Conservation (phyloP, 257 asterid genomes). For the Nicotiana tomentosiformis region DNA sequence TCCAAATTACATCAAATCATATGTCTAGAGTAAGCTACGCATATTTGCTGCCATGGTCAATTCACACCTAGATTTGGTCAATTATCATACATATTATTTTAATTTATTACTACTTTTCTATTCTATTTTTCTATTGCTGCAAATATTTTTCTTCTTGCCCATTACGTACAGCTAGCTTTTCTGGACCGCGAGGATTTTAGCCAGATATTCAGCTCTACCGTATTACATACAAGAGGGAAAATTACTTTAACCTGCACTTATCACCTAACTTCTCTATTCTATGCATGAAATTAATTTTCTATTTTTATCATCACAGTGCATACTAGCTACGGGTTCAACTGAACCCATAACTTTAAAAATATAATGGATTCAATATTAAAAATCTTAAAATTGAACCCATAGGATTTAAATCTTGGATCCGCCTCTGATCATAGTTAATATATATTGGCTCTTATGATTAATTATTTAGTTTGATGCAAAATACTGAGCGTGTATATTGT, state of each 20-base stretch:
- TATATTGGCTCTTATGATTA: too few relatives aligned
- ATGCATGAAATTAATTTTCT: too few relatives aligned
- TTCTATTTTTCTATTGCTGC: background rate
- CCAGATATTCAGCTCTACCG: background rate
- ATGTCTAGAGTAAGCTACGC: background rate
- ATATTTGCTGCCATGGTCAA: background rate
- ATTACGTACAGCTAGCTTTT: background rate
- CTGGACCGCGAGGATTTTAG: background rate
- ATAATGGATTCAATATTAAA: too few relatives aligned
- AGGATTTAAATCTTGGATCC: too few relatives aligned
- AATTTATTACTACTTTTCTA: background rate
- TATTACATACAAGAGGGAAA: background rate
- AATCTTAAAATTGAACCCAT: too few relatives aligned
- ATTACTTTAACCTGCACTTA: background rate
- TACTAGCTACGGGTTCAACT: too few relatives aligned
- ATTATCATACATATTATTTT: background rate
- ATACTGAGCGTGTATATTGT: too few relatives aligned
- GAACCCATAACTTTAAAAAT: too few relatives aligned
- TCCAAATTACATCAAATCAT: background rate
- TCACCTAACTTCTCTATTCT: too few relatives aligned
- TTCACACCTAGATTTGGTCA: constrained; percentile 3
- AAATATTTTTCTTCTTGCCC: background rate
- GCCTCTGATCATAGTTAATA: too few relatives aligned
- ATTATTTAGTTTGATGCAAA: too few relatives aligned
- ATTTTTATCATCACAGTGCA: too few relatives aligned